Percentiles rank a stretch among this genome's conserved stretches.
These are phyloP conservation scores for Furcasterigmium sp. DNA, from an alignment of 2,329 filamentous ascomycete species.

Conservation along the genomic window DNA sequence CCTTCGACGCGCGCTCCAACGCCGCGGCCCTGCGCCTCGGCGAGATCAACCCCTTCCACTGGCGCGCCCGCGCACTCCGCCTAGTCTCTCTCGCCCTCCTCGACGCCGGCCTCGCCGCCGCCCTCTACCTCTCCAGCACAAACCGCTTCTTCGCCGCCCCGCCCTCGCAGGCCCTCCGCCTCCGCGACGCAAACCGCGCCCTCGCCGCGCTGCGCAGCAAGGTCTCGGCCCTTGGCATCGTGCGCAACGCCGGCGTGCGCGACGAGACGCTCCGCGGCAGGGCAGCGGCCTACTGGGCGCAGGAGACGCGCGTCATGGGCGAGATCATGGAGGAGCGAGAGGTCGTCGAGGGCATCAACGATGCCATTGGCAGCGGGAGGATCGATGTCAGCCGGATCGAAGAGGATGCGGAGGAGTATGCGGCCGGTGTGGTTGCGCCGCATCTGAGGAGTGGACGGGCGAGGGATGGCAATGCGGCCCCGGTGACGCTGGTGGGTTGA, in stretches of 20 bases:
- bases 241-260: conserved; percentile 74
- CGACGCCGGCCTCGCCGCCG: conserved; percentile 56
- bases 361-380: conserved; percentile 53
- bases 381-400: conserved; percentile 58
- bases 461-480: conserved; percentile 6
- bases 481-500: conserved; percentile 3
- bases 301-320: conserved; percentile 66
- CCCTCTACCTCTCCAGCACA: conserved; percentile 74
- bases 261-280: conserved; percentile 65
- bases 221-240: conserved; percentile 65
- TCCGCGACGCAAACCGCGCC: conserved; percentile 52
- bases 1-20: conserved; percentile 63
- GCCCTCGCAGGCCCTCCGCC: conserved; percentile 56
- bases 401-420: conserved; percentile 59
- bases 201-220: conserved; percentile 60
- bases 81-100: conserved; percentile 58
- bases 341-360: conserved; percentile 65
- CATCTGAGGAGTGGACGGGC: conserved; percentile 17
- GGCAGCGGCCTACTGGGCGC: conserved; percentile 71
- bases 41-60: conserved; percentile 68
- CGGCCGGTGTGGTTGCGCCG: conserved; percentile 31
- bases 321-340: conserved; percentile 76
- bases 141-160: conserved; percentile 69
- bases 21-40: conserved; percentile 53
- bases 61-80: conserved; percentile 61